phyloP scores from a whole-genome alignment of 2,329 filamentous ascomycete genomes.

The Phyllachora maydis region DNA sequence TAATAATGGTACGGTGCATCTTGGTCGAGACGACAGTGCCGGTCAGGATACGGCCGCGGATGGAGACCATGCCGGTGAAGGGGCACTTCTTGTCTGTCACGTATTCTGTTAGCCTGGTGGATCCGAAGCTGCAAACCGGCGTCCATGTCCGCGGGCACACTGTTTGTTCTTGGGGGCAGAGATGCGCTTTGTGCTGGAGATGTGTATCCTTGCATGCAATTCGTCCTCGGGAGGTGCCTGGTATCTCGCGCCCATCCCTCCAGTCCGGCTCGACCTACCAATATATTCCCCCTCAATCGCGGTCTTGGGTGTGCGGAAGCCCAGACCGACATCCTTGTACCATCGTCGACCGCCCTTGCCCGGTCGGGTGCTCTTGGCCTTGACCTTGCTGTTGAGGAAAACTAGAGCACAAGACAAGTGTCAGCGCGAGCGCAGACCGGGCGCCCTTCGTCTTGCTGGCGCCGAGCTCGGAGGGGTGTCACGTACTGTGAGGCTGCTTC shows the following conservation, averaged over 20 bases:
- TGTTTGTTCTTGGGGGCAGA: too few species aligned
- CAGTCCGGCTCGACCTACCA: too few species aligned
- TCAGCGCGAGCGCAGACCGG: too few species aligned
- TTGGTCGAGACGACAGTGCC: conserved; percentile 99
- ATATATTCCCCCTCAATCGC: conserved; percentile 99
- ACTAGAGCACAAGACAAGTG: conserved; percentile 16
- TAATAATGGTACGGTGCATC: conserved; percentile 99
- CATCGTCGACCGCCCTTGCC: conserved; percentile 83
- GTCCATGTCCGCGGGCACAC: neutral
- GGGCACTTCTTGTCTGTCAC: conserved; percentile 99
- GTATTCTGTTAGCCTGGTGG: too few species aligned
- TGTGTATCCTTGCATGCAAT: too few species aligned
- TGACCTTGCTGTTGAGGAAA: conserved; percentile 95
- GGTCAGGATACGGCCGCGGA: conserved; percentile 99
- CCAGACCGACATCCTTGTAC: conserved; percentile 98
- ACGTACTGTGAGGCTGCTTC: conserved; percentile 95
- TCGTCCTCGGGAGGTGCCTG: too few species aligned
- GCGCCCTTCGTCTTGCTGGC: too few species aligned
- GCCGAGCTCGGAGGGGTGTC: too few species aligned
- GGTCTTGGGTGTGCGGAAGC: conserved; percentile 95
- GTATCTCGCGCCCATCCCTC: too few species aligned
- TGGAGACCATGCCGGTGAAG: conserved; percentile 97
- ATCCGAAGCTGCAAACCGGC: too few species aligned
- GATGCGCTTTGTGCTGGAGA: too few species aligned
- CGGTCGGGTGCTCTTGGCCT: conserved; percentile 63